phyloP scores from a whole-genome alignment of 345 rosid genomes.

The Melaleuca quinquenervia region DNA sequence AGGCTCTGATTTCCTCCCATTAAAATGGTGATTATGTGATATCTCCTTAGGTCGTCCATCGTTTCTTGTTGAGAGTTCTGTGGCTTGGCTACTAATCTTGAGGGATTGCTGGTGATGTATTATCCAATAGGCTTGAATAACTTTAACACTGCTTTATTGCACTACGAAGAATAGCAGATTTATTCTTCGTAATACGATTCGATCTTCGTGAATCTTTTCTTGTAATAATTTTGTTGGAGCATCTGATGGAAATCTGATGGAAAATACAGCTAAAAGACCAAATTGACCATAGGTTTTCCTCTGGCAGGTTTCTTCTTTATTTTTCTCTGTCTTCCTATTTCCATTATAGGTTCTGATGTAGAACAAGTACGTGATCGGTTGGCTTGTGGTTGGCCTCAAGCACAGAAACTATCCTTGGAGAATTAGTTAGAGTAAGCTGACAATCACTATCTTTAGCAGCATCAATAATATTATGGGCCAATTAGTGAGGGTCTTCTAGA shows the following conservation, averaged over 20 bases:
- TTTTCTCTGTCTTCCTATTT: background rate
- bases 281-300: background rate
- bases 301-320: background rate
- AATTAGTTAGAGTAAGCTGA: background rate
- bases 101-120: background rate
- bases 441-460: background rate
- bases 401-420: background rate
- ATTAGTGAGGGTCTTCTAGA: background rate
- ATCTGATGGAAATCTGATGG: background rate
- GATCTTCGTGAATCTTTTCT: background rate
- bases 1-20: background rate
- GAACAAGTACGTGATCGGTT: background rate
- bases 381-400: background rate
- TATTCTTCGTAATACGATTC: background rate
- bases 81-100: background rate
- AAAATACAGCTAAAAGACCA: background rate
- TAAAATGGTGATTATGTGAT: background rate
- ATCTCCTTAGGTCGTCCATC: background rate
- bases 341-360: background rate
- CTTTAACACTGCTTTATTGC: background rate
- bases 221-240: background rate
- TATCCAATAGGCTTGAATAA: background rate
- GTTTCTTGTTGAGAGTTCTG: background rate
- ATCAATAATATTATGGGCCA: background rate
- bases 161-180: background rate